Base-by-base conservation (phyloP, 208 protist genomes). In the Leishmania lainsoni region DNA sequence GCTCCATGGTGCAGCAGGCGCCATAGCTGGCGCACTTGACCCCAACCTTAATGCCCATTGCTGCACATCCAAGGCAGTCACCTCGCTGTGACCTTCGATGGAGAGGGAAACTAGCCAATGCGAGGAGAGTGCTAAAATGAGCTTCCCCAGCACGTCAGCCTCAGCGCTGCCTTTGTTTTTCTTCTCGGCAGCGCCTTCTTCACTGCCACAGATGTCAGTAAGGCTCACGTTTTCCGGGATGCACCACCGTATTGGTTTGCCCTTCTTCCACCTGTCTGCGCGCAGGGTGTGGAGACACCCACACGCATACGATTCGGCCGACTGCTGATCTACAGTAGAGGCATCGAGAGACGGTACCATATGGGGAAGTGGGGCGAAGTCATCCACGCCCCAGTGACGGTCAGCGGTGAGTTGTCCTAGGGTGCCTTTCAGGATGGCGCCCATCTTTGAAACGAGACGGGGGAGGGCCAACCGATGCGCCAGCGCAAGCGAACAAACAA, bases 41-140 rank as follows among this genome's bases (percentile, higher is more conserved):
- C 29, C 58, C 14, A 49, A 26, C 29, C n/a, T 49, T 8, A 56
- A 26, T 12, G 12, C 48, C n/a, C 76, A 45, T 26, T 26, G 3
- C 6, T 48, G 56, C 12, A 84, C 26, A 12, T 48, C 66, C 5
- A 5, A 35, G 0, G 48, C 76, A 26, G 72, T 74, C 0, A 80
- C 32, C 61, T 84, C 81, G 45, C 10, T 10, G 54, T 84, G 81
- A 10, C 69, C 68, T 0, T 49, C 12, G 14, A 72, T 8, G 20
- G 68, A 72, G 17, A 83, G 32, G 2, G 51, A 65, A 12, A 76
- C n/a, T 0, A 51, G 42, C 22, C 17, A 29, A 52, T 76, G 32
- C 78, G 10, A 70, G 54, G 6, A 54, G 0, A 16, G 58, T 3
- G 16, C 17, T 29, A 48, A 49, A 65, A 76, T 2, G 6, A 76